Conservation (phyloP, 352 stramenopile species). For the Phytophthora aleatoria region DNA sequence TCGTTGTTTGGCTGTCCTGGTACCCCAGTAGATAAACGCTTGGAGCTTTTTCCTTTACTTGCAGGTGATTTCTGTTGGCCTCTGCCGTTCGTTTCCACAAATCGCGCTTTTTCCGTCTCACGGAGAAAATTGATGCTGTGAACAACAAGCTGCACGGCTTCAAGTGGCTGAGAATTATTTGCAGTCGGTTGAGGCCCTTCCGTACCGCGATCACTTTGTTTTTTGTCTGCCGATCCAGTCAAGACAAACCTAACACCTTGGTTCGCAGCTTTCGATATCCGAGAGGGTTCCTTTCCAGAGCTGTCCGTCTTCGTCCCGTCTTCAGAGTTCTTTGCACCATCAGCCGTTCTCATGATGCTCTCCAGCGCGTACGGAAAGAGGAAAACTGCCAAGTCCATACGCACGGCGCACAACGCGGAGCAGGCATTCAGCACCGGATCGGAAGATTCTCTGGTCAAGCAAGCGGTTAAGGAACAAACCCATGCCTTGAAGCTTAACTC, state of each 20-base stretch:
- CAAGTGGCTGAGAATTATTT: conserved; percentile 30
- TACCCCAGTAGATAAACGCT: conserved; percentile 8
- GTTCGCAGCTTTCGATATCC: conserved; percentile 36
- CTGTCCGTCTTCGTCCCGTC: conserved; percentile 2
- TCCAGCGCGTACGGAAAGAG: conserved; percentile 77
- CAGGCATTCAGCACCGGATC: conserved; percentile 66
- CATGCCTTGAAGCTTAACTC: conserved; percentile 56
- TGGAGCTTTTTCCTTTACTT: conserved; percentile 26
- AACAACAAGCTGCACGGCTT: conserved; percentile 72
- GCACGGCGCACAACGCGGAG: conserved; percentile 39
- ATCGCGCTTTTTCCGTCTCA: conserved; percentile 74
- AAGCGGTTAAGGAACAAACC: conserved; percentile 58
- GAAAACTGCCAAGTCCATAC: conserved; percentile 71
- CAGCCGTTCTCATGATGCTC: conserved; percentile 31
- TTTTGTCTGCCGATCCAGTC: conserved; percentile 13
- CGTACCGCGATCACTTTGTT: background rate
- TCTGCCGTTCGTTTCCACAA: conserved; percentile 68
- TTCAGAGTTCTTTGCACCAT: conserved; percentile 4
- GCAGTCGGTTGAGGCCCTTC: background rate
- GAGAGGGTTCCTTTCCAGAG: conserved; percentile 7
- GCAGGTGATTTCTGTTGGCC: conserved; percentile 5
- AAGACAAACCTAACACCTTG: conserved; percentile 52
- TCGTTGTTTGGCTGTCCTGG: conserved; percentile 22
- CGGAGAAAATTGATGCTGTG: conserved; percentile 83
- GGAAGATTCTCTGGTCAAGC: conserved; percentile 38